A percentile compares a stretch with the other conserved stretches of the same genome.
These are phyloP conservation scores for Naganishia kalamii DNA, from an alignment of 768 basidiomycete species.

Conservation along the genomic window DNA sequence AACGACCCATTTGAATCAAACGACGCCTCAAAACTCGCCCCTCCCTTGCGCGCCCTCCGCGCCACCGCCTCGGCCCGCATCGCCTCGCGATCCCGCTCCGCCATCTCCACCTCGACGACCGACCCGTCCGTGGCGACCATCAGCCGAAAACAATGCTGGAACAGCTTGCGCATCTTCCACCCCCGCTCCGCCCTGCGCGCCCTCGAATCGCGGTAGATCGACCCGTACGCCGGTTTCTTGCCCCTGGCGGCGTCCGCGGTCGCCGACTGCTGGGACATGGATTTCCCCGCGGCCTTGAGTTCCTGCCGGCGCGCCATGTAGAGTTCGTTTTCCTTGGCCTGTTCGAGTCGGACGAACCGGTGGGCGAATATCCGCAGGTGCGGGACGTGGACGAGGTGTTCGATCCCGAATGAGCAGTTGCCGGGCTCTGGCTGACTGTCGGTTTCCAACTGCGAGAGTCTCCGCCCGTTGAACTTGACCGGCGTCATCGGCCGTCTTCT, in stretches of 20 bases:
- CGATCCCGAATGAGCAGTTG: conserved; percentile 9
- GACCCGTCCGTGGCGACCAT: conserved; percentile 17
- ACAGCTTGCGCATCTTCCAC: conserved; percentile 21
- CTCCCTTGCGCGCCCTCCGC: neutral
- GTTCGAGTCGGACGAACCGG: conserved; percentile 15
- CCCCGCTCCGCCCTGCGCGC: conserved; percentile 8
- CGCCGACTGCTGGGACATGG: neutral
- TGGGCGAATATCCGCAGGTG: conserved; percentile 15
- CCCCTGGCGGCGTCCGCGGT: neutral
- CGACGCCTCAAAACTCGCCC: neutral
- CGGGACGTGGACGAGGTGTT: conserved; percentile 19
- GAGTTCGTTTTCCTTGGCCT: neutral
- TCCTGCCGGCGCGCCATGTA: neutral
- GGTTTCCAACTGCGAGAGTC: neutral
- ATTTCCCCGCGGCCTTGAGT: neutral
- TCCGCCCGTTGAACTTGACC: conserved; percentile 3
- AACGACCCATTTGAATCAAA: conserved; percentile 2
- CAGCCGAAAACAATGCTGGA: conserved; percentile 15
- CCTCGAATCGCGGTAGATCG: neutral
- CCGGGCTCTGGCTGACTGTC: neutral
- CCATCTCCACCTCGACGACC: conserved; percentile 18
- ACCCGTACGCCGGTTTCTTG: neutral
- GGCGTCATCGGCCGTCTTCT: conserved; percentile 3
- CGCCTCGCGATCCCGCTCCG: neutral
- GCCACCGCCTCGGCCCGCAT: neutral